Conservation (phyloP, 129 eudicot species). For the Centrapalus pauciflorus region DNA sequence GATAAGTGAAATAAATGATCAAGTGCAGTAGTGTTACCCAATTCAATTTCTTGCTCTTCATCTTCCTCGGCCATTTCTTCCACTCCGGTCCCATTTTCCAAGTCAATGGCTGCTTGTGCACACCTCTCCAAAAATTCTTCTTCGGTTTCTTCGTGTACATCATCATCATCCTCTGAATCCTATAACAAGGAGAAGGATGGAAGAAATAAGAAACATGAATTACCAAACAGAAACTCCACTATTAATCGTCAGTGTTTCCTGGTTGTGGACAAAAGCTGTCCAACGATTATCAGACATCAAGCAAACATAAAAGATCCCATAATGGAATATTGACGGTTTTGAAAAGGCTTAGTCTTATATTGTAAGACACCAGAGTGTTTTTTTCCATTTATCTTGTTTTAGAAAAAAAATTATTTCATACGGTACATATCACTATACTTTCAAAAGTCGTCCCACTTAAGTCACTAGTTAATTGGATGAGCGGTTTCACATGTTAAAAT, state of each 20-base stretch:
- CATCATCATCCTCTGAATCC: constrained; percentile 53
- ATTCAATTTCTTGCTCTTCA: constrained; percentile 59
- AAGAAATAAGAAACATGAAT: not conserved
- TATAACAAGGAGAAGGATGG: not conserved
- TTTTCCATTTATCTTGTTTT: too few relatives aligned
- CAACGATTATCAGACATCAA: not conserved
- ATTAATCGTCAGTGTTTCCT: not conserved
- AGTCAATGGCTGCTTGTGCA: constrained; percentile 60
- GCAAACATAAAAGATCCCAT: not conserved
- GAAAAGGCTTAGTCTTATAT: too few relatives aligned
- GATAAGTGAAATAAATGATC: constrained; percentile 7
- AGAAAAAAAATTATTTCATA: too few relatives aligned
- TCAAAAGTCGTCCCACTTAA: too few relatives aligned
- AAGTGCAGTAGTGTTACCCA: constrained; percentile 47
- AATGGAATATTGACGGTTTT: too few relatives aligned
- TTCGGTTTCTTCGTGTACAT: constrained; percentile 71
- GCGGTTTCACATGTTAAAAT: too few relatives aligned
- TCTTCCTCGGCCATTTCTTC: constrained; percentile 68
- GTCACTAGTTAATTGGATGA: too few relatives aligned
- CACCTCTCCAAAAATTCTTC: constrained; percentile 73
- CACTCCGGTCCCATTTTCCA: constrained; percentile 56
- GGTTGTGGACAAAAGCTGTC: not conserved
- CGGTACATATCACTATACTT: too few relatives aligned
- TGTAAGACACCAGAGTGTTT: too few relatives aligned
- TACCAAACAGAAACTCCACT: not conserved